Evolutionary conservation across 129 eudicot species (phyloP).

Genomic region (Pittosporum tobira): DNA sequence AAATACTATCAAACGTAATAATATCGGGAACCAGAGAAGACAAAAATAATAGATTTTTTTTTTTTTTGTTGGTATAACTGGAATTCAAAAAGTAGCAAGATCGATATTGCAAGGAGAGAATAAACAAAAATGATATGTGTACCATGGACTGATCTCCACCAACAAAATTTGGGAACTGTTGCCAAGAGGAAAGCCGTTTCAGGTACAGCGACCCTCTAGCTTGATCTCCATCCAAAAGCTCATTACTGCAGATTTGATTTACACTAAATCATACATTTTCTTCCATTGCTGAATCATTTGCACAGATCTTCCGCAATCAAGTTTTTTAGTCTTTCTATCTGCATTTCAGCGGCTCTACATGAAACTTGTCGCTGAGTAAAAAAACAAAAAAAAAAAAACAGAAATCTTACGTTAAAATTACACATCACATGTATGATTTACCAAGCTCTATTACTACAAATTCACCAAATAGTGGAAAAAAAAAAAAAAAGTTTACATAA

Average conservation of each 20-base stretch:
- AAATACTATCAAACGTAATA: too few relatives aligned
- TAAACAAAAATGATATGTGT: background rate
- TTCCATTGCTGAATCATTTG: conserved; percentile 81
- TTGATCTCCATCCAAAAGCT: conserved; percentile 46
- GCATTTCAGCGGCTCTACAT: conserved; percentile 68
- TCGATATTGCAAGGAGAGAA: too few relatives aligned
- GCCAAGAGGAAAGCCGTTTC: background rate
- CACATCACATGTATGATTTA: background rate
- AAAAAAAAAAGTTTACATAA: conserved; percentile 15
- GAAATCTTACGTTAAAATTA: background rate
- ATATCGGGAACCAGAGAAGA: too few relatives aligned
- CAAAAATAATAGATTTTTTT: too few relatives aligned
- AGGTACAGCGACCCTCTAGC: conserved; percentile 9
- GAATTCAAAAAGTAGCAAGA: too few relatives aligned
- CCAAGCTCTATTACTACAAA: background rate
- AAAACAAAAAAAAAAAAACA: background rate
- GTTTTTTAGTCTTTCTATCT: conserved; percentile 61
- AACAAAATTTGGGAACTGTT: background rate
- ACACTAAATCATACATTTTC: conserved; percentile 67
- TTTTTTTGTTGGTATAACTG: too few relatives aligned
- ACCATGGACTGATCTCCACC: conserved; percentile 1
- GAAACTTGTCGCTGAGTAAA: conserved; percentile 68
- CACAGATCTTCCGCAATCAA: conserved; percentile 44
- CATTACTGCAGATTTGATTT: conserved; percentile 56
- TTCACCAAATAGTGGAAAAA: too few relatives aligned